Conservation (phyloP, 257 asterid genomes). For the Jaltomata sinuosa region DNA sequence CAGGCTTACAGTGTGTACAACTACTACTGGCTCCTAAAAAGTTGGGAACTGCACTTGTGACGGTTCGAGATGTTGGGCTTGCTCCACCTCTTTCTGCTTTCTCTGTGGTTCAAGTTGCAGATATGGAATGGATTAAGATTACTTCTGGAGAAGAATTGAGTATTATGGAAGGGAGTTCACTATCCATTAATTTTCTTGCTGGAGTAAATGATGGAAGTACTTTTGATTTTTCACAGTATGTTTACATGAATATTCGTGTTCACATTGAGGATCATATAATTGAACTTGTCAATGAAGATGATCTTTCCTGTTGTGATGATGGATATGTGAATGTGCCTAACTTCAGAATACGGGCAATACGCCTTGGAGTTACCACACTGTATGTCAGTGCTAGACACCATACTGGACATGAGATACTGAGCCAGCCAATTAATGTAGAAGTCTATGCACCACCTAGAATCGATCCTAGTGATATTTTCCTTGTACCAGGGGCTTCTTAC, state of each 20-base stretch:
- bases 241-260: constrained; percentile 53
- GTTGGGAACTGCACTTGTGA: constrained; percentile 66
- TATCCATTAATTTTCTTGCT: constrained; percentile 40
- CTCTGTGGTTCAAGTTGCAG: constrained; percentile 72
- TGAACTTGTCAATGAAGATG: constrained; percentile 38
- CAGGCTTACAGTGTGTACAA: constrained; percentile 49
- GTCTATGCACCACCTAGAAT: constrained; percentile 75
- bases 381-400: constrained; percentile 60
- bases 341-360: constrained; percentile 48
- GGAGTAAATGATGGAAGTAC: constrained; percentile 57
- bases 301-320: constrained; percentile 17
- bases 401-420: constrained; percentile 59
- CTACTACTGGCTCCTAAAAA: constrained; percentile 65
- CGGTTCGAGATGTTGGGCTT: constrained; percentile 70
- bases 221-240: constrained; percentile 67
- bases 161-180: constrained; percentile 54
- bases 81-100: constrained; percentile 67
- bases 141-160: constrained; percentile 53
- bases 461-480: constrained; percentile 61
- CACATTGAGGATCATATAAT: constrained; percentile 57
- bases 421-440: constrained; percentile 63
- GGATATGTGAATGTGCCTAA: constrained; percentile 34
- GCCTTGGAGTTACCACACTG: constrained; percentile 62
- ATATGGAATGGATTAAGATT: constrained; percentile 83
- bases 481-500: constrained; percentile 85